Percentiles rank a stretch among this genome's conserved stretches.
These are phyloP conservation scores for Sicyos edulis DNA, from an alignment of 306 rosid genomes.

Conservation along the genomic window DNA sequence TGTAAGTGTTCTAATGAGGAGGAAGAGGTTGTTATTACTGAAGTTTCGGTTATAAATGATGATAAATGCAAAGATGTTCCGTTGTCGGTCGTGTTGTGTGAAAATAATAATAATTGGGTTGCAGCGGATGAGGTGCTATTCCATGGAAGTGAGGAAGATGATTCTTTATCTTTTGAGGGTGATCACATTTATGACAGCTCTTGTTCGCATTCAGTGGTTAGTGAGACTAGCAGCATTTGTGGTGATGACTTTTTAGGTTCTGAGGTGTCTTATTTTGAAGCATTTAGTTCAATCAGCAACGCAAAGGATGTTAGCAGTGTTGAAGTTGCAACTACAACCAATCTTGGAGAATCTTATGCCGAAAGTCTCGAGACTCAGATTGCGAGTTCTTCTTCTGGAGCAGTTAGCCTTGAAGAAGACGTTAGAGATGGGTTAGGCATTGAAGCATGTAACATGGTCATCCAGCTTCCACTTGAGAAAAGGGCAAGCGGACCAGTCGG, in stretches of 20 bases:
- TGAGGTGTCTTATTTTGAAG: constrained; percentile 42
- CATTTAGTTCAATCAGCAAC: constrained; percentile 35
- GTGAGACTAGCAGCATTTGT: constrained; percentile 64
- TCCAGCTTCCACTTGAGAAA: constrained; percentile 48
- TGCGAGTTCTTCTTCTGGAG: constrained; percentile 34
- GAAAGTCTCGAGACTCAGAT: constrained; percentile 28
- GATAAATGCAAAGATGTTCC: too few relatives aligned
- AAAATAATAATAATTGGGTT: constrained; percentile 33
- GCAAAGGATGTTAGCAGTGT: constrained; percentile 35
- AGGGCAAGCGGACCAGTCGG: constrained; percentile 35
- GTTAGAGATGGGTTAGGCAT: constrained; percentile 33
- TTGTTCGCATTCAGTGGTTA: constrained; percentile 60
- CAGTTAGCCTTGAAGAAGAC: constrained; percentile 48
- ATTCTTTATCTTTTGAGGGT: constrained; percentile 59
- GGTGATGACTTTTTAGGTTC: constrained; percentile 57
- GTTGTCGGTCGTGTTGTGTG: constrained; percentile 48
- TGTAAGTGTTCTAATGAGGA: constrained; percentile 36
- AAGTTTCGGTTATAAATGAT: constrained; percentile 30
- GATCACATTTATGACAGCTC: constrained; percentile 58
- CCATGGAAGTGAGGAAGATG: constrained; percentile 66
- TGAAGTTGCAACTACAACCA: constrained; percentile 34
- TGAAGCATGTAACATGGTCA: constrained; percentile 31
- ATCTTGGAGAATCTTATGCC: constrained; percentile 29
- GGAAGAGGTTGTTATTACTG: constrained; percentile 34
- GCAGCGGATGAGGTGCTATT: constrained; percentile 29